A percentile compares a stretch with the other conserved stretches of the same genome.
Conservation (phyloP, 1,284 basidiomycete species). For the Ustilago xerochloae region DNA sequence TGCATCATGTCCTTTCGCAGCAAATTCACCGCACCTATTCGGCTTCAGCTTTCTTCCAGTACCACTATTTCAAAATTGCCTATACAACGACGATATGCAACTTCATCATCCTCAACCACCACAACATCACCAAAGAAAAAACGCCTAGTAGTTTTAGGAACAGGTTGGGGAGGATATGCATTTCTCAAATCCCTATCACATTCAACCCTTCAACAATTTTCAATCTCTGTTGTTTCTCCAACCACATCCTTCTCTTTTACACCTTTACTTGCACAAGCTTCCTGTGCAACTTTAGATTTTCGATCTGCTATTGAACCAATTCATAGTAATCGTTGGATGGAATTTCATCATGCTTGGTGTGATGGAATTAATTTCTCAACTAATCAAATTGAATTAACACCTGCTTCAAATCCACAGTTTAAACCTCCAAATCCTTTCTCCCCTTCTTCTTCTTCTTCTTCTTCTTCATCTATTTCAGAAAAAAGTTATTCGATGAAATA, state of each 20-base stretch:
- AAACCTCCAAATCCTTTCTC: slow-evolving; percentile 74
- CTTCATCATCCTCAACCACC: neutral
- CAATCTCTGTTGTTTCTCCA: slow-evolving; percentile 36
- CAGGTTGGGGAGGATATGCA: slow-evolving; percentile 83
- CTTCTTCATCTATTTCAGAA: too few relatives aligned
- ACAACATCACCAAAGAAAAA: slow-evolving; percentile 70
- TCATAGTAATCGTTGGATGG: slow-evolving; percentile 66
- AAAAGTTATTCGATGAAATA: slow-evolving; percentile 44
- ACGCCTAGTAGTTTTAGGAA: slow-evolving; percentile 81
- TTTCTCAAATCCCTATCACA: slow-evolving; percentile 37
- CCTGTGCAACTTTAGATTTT: slow-evolving; percentile 71
- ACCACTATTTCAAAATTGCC: too few relatives aligned
- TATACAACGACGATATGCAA: neutral
- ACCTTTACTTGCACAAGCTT: slow-evolving; percentile 46
- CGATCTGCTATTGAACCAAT: slow-evolving; percentile 84
- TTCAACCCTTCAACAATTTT: slow-evolving; percentile 16
- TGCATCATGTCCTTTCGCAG: too few relatives aligned
- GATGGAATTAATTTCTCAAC: slow-evolving; percentile 40
- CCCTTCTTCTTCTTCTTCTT: too few relatives aligned
- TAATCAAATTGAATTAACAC: slow-evolving; percentile 16
- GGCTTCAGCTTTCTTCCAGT: too few relatives aligned
- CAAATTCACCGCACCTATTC: too few relatives aligned
- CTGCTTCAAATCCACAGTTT: slow-evolving; percentile 25
- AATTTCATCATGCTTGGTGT: slow-evolving; percentile 69
- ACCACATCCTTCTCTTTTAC: slow-evolving; percentile 65